Percentiles rank a stretch among this genome's conserved stretches.
Evolutionary conservation across 352 stramenopile species (phyloP).

Genomic region (Globisporangium echinulatum): DNA sequence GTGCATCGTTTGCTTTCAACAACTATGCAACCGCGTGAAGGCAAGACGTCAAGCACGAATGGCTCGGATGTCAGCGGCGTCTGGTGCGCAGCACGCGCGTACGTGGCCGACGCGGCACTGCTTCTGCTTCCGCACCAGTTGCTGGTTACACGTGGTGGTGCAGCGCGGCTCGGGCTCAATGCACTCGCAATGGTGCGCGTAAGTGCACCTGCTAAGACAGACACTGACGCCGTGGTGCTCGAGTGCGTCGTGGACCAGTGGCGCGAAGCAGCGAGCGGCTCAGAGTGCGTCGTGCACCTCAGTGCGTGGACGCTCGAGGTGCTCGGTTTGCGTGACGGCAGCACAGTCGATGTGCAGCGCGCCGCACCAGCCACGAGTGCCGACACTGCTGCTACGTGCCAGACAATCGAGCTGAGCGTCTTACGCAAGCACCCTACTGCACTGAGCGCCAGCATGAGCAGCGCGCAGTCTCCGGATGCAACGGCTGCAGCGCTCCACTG

Average conservation of each 20-base stretch:
- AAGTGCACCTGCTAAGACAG: not conserved
- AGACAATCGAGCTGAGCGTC: constrained; percentile 24
- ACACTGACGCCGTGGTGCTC: constrained; percentile 15
- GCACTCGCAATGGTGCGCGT: constrained; percentile 19
- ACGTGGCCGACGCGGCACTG: constrained; percentile 16
- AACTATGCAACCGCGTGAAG: no score
- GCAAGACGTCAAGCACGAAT: no score
- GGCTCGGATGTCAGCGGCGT: not conserved
- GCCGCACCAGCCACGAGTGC: constrained; percentile 1
- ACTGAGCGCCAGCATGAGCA: not conserved
- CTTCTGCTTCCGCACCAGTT: constrained; percentile 48
- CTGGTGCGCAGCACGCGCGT: constrained; percentile 5
- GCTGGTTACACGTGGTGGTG: constrained; percentile 28
- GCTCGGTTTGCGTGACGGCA: constrained; percentile 14
- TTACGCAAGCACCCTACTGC: constrained; percentile 23
- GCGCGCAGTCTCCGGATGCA: not conserved
- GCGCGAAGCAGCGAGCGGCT: constrained; percentile 10
- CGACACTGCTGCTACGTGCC: constrained; percentile 3
- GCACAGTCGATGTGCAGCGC: constrained; percentile 2
- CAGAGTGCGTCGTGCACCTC: constrained; percentile 28
- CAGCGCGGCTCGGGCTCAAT: constrained; percentile 12
- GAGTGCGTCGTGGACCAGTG: constrained; percentile 23
- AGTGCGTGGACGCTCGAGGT: constrained; percentile 43
- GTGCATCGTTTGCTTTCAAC: no score
- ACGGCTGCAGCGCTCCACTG: constrained; percentile 14